These are phyloP conservation scores for Arxiozyma heterogenica DNA, from an alignment of 1,139 yeast species.

Conservation along the genomic window DNA sequence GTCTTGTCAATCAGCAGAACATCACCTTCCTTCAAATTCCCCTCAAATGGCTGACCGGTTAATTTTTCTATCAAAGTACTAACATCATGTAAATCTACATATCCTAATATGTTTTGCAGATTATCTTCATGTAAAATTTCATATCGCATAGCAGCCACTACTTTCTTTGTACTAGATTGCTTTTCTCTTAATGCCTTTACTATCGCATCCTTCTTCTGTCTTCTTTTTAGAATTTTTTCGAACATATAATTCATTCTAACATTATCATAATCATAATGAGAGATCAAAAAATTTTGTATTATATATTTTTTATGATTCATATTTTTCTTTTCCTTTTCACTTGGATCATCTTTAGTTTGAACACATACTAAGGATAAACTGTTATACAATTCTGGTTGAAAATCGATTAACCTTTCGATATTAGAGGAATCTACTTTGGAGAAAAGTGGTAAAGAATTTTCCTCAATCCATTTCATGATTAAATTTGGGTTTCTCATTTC, in stretches of 20 bases:
- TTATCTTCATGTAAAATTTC: slow-evolving; percentile 40
- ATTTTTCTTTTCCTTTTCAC: slow-evolving; percentile 15
- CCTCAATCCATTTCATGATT: slow-evolving; percentile 42
- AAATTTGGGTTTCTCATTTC: slow-evolving; percentile 45
- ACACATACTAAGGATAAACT: slow-evolving; percentile 48
- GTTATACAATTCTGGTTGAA: slow-evolving; percentile 30
- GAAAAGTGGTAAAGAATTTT: slow-evolving; percentile 42
- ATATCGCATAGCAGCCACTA: slow-evolving; percentile 41
- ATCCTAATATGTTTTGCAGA: slow-evolving; percentile 42
- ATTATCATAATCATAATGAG: slow-evolving; percentile 47
- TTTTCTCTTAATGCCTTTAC: slow-evolving; percentile 39
- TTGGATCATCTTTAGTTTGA: slow-evolving; percentile 36
- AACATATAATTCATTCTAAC: slow-evolving; percentile 40
- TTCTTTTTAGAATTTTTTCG: slow-evolving; percentile 32
- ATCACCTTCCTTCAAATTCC: slow-evolving; percentile 39
- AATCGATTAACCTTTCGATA: slow-evolving; percentile 34
- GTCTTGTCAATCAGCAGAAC: slow-evolving; percentile 33
- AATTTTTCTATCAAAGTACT: slow-evolving; percentile 30
- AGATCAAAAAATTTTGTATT: slow-evolving; percentile 39
- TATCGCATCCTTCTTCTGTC: slow-evolving; percentile 38
- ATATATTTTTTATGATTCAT: slow-evolving; percentile 16
- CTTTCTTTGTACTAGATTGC: slow-evolving; percentile 34
- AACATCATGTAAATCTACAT: slow-evolving; percentile 41
- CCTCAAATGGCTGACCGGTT: slow-evolving; percentile 18
- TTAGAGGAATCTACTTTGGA: slow-evolving; percentile 42